A percentile compares a stretch with the other conserved stretches of the same genome.
Conservation (phyloP, 2,329 filamentous ascomycete genomes). For the Lachnellula hyalina region DNA sequence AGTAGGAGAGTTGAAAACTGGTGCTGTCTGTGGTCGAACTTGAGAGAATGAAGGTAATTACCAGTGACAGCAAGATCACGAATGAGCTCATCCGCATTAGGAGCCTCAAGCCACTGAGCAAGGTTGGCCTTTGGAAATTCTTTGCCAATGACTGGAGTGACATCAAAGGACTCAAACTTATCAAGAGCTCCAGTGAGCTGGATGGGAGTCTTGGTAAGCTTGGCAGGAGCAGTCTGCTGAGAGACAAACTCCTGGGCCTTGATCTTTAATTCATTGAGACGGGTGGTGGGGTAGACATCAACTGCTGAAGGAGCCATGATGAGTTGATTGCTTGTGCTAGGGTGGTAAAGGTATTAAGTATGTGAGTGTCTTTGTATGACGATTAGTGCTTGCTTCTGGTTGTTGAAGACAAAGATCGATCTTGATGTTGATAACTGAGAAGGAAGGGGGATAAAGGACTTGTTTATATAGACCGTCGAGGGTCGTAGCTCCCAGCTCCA, state of each 20-base stretch:
- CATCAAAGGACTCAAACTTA: slow-evolving; percentile 51
- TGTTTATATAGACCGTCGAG: background rate
- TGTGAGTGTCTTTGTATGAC: background rate
- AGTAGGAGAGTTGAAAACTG: slow-evolving; percentile 36
- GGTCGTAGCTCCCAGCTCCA: background rate
- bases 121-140: slow-evolving; percentile 57
- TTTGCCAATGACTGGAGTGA: slow-evolving; percentile 56
- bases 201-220: slow-evolving; percentile 9
- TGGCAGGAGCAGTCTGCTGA: slow-evolving; percentile 5
- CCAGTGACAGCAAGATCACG: slow-evolving; percentile 51
- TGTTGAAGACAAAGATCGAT: background rate
- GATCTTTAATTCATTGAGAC: slow-evolving; percentile 12
- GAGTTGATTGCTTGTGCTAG: background rate
- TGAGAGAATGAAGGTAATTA: slow-evolving; percentile 44
- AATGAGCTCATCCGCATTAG: slow-evolving; percentile 58
- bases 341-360: background rate
- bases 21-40: background rate
- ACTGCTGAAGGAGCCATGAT: slow-evolving; percentile 16
- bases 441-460: background rate
- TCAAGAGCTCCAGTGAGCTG: slow-evolving; percentile 11
- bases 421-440: background rate
- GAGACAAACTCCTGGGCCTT: slow-evolving; percentile 12
- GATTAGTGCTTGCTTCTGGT: background rate
- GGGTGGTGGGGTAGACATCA: slow-evolving; percentile 12
- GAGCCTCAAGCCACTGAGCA: slow-evolving; percentile 53